phyloP scores from a whole-genome alignment of 2,329 filamentous ascomycete species.

The Fusarium nodosum region DNA sequence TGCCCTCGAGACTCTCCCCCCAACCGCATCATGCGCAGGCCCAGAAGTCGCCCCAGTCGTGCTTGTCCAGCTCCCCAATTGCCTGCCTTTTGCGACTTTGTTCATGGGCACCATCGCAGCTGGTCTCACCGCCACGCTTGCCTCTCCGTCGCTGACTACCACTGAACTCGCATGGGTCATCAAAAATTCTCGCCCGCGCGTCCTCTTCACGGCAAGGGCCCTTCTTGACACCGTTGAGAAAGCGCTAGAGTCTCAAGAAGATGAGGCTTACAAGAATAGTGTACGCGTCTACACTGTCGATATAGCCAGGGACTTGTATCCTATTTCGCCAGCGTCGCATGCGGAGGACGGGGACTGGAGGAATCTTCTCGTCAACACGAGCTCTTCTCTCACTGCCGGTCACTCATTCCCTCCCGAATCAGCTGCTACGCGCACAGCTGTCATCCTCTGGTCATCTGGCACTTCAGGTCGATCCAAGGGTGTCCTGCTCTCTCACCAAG shows the following conservation, averaged over 20 bases:
- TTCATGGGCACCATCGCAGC: slow-evolving; percentile 57
- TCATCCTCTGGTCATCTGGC: slow-evolving; percentile 66
- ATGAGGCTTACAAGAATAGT: slow-evolving; percentile 50
- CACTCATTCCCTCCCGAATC: slow-evolving; percentile 54
- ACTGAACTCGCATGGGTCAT: slow-evolving; percentile 59
- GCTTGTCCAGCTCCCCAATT: slow-evolving; percentile 60
- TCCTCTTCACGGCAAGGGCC: slow-evolving; percentile 55
- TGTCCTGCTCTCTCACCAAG: slow-evolving; percentile 77
- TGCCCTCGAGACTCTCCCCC: slow-evolving; percentile 53
- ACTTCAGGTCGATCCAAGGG: slow-evolving; percentile 83
- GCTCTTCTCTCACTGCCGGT: slow-evolving; percentile 61
- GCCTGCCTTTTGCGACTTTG: slow-evolving; percentile 55
- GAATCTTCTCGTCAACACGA: slow-evolving; percentile 65
- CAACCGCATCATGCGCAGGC: slow-evolving; percentile 55
- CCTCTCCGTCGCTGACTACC: slow-evolving; percentile 57
- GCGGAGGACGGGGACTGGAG: slow-evolving; percentile 66
- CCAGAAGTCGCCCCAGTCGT: slow-evolving; percentile 59
- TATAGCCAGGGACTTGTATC: slow-evolving; percentile 53
- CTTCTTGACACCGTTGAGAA: slow-evolving; percentile 53
- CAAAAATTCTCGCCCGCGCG: slow-evolving; percentile 56
- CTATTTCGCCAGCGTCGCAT: slow-evolving; percentile 42
- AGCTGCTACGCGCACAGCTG: slow-evolving; percentile 68
- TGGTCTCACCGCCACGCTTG: slow-evolving; percentile 58
- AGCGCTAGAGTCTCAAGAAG: slow-evolving; percentile 54
- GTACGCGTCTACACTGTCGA: slow-evolving; percentile 73